These are phyloP conservation scores for Hemileccinum impolitum DNA, from an alignment of 768 basidiomycete species.

Conservation along the genomic window DNA sequence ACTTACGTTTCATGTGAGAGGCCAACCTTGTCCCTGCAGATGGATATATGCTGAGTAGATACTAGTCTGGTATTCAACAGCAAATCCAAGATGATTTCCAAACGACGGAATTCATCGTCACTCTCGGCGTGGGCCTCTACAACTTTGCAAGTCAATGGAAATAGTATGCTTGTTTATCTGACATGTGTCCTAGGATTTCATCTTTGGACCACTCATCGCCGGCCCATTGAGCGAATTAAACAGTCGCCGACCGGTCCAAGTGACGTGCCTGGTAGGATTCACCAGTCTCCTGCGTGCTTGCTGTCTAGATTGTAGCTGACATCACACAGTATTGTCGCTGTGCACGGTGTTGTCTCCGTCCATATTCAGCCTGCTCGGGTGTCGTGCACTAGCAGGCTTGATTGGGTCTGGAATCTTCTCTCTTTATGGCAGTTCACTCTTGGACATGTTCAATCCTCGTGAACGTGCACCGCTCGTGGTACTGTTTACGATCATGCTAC, in stretches of 20 bases:
- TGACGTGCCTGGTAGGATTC: constrained; percentile 20
- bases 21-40: neutral
- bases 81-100: constrained; percentile 23
- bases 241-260: constrained; percentile 24
- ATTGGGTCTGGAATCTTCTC: constrained; percentile 21
- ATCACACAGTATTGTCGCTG: constrained; percentile 17
- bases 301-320: neutral
- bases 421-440: constrained; percentile 24
- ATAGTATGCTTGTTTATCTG: neutral
- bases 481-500: constrained; percentile 23
- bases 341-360: constrained; percentile 18
- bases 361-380: constrained; percentile 14
- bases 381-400: constrained; percentile 21
- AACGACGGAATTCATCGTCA: constrained; percentile 11
- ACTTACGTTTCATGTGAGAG: constrained; percentile 27
- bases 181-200: constrained; percentile 13
- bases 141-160: constrained; percentile 12
- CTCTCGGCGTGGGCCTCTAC: constrained; percentile 22
- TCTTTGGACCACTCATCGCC: constrained; percentile 25
- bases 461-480: constrained; percentile 24
- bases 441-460: constrained; percentile 22
- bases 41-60: constrained; percentile 1
- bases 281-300: constrained; percentile 4
- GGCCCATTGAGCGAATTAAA: constrained; percentile 26
- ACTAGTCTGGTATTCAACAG: constrained; percentile 21